Evolutionary conservation across 1,284 basidiomycete genomes (phyloP), one percentile per base, ranked within the genome.

Genomic region (Omphalotus olearius): DNA sequence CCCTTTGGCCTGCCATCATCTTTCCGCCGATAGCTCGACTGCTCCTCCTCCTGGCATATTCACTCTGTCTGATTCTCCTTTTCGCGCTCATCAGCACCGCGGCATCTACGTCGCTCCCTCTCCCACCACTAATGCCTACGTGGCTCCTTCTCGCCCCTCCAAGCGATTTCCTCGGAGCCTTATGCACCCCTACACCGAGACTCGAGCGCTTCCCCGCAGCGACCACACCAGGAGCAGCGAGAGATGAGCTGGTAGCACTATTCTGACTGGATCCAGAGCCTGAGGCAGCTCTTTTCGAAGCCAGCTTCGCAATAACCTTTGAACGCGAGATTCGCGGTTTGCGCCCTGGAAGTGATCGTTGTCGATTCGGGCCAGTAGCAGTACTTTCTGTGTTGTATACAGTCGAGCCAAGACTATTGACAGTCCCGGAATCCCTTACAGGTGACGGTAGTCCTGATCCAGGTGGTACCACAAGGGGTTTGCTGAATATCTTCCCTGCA

Each of bases 251-350:
- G 25, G 35, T n/a, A 33, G 30, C 14, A 6, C 44, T 13, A 9
- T 36, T 36, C 6, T 36, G 17, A 11, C 26, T 7, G 5, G 37
- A 33, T 2, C 37, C 37, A 14, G 54, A 56, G 25, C 43, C 62
- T 42, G 59, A 67, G 3, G 69, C 76, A 17, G 75, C 79, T 6
- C 85, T 78, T 64, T 88, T 83, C n/a, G 83, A 83, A 4, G 82
- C 85, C 20, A 90, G 69, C 59, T 74, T 80, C 1, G 87, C 85
- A 46, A 90, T 88, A 35, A 91, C 85, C 54, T 82, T 83, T 23
- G 85, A 85, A 20, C 88, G 78, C 35, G 88, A 90, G 56, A 90
- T 86, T 9, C 85, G 79, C 4, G 88, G 88, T 59, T 80, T 82
- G 55, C 84, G 78, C 11, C 74, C 73, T 28, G 71, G 65, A 20